Percentiles rank a stretch among this genome's conserved stretches.
These are phyloP conservation scores for Pleurotus salmoneostramineus DNA, from an alignment of 768 basidiomycete genomes.

Conservation along the genomic window DNA sequence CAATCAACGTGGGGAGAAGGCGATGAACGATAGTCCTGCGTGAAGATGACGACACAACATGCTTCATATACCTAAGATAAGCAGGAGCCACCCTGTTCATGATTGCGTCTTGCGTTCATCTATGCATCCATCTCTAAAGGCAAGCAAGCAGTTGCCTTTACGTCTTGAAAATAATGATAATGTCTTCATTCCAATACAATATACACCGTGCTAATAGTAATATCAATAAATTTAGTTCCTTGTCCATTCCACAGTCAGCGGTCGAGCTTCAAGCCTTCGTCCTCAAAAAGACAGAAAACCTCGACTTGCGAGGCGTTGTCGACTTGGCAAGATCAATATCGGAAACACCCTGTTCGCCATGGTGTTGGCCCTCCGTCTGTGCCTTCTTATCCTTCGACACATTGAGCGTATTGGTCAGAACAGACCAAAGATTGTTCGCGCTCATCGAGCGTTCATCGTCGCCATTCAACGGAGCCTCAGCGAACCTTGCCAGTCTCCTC, in stretches of 20 bases:
- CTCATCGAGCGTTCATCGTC: constrained; percentile 64
- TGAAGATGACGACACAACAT: background rate
- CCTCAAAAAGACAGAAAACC: constrained; percentile 1
- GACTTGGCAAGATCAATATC: background rate
- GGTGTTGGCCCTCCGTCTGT: background rate
- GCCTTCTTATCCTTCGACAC: constrained; percentile 39
- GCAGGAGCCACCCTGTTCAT: too few species aligned
- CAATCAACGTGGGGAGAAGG: background rate
- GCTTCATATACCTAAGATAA: background rate
- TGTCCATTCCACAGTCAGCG: too few species aligned
- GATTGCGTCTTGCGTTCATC: too few species aligned
- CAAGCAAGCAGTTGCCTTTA: too few species aligned
- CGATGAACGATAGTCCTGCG: background rate
- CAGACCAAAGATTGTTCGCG: constrained; percentile 70
- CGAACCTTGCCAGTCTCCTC: constrained; percentile 63
- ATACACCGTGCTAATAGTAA: too few species aligned
- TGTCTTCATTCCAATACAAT: too few species aligned
- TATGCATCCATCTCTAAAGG: too few species aligned
- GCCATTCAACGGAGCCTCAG: constrained; percentile 64
- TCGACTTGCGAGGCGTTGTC: background rate
- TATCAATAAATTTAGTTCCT: too few species aligned
- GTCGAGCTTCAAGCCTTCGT: background rate
- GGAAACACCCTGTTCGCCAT: background rate
- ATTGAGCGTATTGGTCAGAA: constrained; percentile 62
- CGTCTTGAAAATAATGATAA: too few species aligned